Conservation (phyloP, 371 early-diverging fungal genomes). For the Blastocladiella emersonii region DNA sequence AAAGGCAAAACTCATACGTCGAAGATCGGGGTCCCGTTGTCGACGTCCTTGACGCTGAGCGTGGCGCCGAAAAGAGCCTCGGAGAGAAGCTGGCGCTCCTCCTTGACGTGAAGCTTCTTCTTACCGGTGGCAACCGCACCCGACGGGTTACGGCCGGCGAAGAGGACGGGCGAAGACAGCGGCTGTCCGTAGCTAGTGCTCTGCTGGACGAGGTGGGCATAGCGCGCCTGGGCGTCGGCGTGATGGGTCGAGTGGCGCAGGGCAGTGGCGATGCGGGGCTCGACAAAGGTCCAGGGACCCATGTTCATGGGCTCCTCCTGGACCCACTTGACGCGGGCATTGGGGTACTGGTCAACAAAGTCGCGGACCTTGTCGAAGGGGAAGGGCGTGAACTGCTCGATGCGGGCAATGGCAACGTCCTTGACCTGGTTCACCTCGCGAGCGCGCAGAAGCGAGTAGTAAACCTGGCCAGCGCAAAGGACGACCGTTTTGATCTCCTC, state of each 20-base stretch:
- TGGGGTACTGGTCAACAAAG: constrained; percentile 76
- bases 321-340: constrained; percentile 77
- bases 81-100: constrained; percentile 70
- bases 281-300: constrained; percentile 81
- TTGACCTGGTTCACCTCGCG: constrained; percentile 70
- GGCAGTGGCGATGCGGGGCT: constrained; percentile 69
- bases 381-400: constrained; percentile 93
- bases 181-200: not conserved
- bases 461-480: constrained; percentile 90
- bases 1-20: not conserved
- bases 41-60: not conserved
- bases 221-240: constrained; percentile 28
- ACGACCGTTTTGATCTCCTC: constrained; percentile 63
- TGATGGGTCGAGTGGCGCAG: constrained; percentile 54
- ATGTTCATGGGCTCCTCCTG: constrained; percentile 94
- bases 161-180: constrained; percentile 33
- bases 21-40: not conserved
- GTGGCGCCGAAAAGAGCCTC: constrained; percentile 61
- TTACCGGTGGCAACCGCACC: constrained; percentile 93
- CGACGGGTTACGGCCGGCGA: constrained; percentile 82
- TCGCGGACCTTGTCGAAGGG: constrained; percentile 80
- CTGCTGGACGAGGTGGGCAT: not conserved
- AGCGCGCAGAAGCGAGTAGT: constrained; percentile 76
- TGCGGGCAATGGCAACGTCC: constrained; percentile 76
- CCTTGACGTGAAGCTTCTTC: constrained; percentile 88